Evolutionary conservation across 1,139 yeast species (phyloP).

Genomic region (Geotrichum bryndzae): DNA sequence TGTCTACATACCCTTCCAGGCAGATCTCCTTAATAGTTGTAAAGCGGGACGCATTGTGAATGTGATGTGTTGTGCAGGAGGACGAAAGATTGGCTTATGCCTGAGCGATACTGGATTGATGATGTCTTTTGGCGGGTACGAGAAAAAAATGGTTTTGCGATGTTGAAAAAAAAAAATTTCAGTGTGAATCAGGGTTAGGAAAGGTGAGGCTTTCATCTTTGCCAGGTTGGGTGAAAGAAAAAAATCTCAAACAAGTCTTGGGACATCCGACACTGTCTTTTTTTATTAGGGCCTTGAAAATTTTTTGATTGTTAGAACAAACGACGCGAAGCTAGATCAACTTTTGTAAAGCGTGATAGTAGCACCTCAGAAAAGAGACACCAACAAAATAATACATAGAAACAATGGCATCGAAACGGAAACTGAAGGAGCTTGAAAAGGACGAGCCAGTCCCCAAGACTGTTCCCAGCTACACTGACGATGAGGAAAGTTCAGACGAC

Average conservation of each 20-base stretch:
- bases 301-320: neutral
- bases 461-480: conserved; percentile 19
- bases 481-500: conserved; percentile 16
- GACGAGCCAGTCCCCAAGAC: conserved; percentile 23
- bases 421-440: conserved; percentile 16
- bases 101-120: neutral
- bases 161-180: neutral
- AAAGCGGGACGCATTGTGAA: conserved; percentile 52
- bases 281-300: neutral
- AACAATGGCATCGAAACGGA: conserved; percentile 6
- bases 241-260: neutral
- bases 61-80: neutral
- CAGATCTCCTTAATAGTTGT: conserved; percentile 57
- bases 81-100: neutral
- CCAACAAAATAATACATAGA: neutral
- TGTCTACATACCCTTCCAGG: conserved; percentile 55
- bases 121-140: neutral
- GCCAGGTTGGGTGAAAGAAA: neutral
- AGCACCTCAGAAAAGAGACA: neutral
- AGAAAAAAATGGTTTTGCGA: neutral
- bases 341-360: neutral
- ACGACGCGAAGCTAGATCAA: neutral
- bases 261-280: neutral
- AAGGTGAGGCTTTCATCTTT: conserved; percentile 10
- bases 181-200: conserved; percentile 11